Evolutionary conservation across 306 rosid genomes (phyloP), one percentile per base, ranked within the genome.

Genomic region (Coriaria nepalensis): DNA sequence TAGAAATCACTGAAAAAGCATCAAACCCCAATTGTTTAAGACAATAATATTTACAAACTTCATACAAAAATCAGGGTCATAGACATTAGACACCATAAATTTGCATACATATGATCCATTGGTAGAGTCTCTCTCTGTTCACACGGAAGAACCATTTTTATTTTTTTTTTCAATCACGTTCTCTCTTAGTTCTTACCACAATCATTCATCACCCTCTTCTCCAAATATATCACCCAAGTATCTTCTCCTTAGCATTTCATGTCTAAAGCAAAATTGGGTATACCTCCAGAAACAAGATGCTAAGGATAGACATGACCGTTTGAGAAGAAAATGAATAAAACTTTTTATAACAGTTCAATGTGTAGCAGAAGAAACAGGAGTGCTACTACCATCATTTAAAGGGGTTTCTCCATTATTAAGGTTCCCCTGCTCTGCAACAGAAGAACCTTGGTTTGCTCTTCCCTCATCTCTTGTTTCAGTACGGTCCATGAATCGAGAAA

Each of bases 221-320:
- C 55, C 13, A 35, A 55, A 51, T 48, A 37, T 56, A 37, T 49
- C 49, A 20, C 61, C 70, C 40, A 53, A 55, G 77, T 82, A 62
- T 77, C 83, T 70, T 56, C 62, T 63, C 78, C 87, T 79, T 84
- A 67, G 75, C 77, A 68, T 60, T 43, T 75, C 94, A 68, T 61
- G 37, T 75, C 67, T 54, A 64, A 20, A 20, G 29, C 29, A 20
- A 20, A 20, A 20, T 1, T 20, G 3, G 29, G 1, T 1, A 20
- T 63, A 74, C 93, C 93, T 83, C 60, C 72, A 78, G 70, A 76
- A 57, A 72, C 62, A 74, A 73, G 63, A 81, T 73, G 82, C 71
- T 65, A 84, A 75, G 67, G 68, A 64, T 59, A 77, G 80, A 74
- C 72, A 68, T 75, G 57, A 40, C 29, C 29, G 29, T 20, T 45